Base-by-base conservation (phyloP, 139 green algal species). In the Volvox reticuliferus region DNA sequence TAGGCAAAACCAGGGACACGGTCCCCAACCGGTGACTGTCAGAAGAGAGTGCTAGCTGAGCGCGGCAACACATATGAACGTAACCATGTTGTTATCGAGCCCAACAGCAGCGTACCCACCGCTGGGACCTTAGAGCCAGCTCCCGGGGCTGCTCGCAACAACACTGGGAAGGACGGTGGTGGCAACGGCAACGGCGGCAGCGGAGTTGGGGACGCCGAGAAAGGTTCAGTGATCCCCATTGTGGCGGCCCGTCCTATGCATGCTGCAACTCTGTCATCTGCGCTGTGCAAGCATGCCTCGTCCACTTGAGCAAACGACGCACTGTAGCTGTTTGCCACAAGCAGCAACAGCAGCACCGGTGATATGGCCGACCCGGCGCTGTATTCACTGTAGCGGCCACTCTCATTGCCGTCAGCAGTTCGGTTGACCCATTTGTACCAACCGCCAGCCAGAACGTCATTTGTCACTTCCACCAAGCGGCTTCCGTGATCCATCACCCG, bases 291-390 rank as follows among this genome's bases (percentile, higher is more conserved):
- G 36, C 83, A 89, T 13, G 83, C 36, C 12, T 33, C 83, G 26
- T 89, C 83, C 35, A 80, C 67, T 37, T 80, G 83, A 26, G 16
- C 35, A n/a, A 18, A 5, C 22, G 83, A 89, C 0, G 13, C 83
- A 65, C 83, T 89, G 36, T 68, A 80, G 36, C 36, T 89, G 67
- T 28, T 36, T 16, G 12, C 28, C 12, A 89, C 83, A 67, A 80
- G 22, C 65, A 89, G 14, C 24, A 89, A 2, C 36, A 89, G 33
- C 62, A 78, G 19, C 80, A 16, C 28, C 79, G 19, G 24, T 1
- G 79, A 36, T 17, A 26, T 18, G 12, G 44, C 44, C 44, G 26
- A 1, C 21, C 33, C 36, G 30, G 32, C 28, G 76, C 76, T 61
- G 36, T 68, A 68, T 12, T 84, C 36, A 22, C 36, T 0, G 80